phyloP scores from a whole-genome alignment of 2,329 filamentous ascomycete genomes.

The Alternaria novae-zelandiae region DNA sequence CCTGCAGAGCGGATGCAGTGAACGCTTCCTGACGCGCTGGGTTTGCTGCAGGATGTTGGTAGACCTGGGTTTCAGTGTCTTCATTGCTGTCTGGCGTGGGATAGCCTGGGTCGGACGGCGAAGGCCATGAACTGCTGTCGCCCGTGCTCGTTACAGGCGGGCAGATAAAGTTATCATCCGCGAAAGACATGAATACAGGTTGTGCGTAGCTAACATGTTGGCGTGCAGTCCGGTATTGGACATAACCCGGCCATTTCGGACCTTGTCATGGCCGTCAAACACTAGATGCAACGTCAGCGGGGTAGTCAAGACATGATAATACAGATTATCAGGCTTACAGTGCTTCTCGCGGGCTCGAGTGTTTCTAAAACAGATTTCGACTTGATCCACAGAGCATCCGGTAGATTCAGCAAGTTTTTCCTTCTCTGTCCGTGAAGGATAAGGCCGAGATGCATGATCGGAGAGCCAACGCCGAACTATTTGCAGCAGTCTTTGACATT shows the following conservation, averaged over 20 bases:
- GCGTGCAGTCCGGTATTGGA: no score
- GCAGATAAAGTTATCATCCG: not conserved
- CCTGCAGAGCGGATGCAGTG: no score
- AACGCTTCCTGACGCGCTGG: not conserved
- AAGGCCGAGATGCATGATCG: conserved; percentile 4
- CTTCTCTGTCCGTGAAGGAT: conserved; percentile 5
- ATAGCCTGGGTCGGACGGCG: not conserved
- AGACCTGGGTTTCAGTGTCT: not conserved
- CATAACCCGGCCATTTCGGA: accelerated
- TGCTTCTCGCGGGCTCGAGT: conserved; percentile 5
- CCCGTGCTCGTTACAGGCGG: not conserved
- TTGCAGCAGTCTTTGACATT: not conserved
- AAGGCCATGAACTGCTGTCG: not conserved
- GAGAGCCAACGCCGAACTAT: not conserved
- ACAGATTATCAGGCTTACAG: not conserved
- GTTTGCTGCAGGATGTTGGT: no score
- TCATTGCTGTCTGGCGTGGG: not conserved
- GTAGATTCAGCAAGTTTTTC: not conserved
- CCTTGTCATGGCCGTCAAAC: accelerated
- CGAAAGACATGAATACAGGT: not conserved
- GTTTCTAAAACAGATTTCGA: conserved; percentile 10
- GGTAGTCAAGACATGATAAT: not conserved
- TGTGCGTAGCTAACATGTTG: not conserved
- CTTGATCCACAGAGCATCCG: conserved; percentile 5
- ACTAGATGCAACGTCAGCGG: not conserved